Conservation (phyloP, 805 yeast genomes). For the Cyberlindnera americana region DNA sequence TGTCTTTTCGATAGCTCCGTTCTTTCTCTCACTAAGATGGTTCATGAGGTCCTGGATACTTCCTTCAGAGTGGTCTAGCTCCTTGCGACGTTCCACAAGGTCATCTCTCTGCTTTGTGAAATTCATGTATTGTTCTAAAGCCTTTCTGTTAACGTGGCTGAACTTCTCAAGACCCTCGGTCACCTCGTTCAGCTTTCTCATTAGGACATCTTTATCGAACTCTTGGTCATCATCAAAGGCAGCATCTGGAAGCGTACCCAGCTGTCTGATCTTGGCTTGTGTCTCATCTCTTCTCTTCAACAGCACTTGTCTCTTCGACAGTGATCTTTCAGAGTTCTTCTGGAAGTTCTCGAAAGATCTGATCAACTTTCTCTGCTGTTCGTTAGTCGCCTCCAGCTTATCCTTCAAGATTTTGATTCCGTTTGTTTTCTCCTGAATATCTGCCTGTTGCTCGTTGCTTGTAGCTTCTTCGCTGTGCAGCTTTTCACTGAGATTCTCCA, state of each 20-base stretch:
- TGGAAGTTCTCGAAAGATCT: conserved; percentile 58
- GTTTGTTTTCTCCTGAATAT: conserved; percentile 15
- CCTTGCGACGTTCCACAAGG: conserved; percentile 59
- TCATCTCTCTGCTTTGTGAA: conserved; percentile 73
- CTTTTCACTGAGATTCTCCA: conserved; percentile 30
- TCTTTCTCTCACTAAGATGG: conserved; percentile 72
- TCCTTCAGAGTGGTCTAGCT: conserved; percentile 62
- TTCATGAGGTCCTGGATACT: conserved; percentile 71
- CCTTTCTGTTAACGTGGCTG: conserved; percentile 83
- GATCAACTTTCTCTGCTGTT: conserved; percentile 51
- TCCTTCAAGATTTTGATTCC: conserved; percentile 34
- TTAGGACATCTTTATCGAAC: conserved; percentile 45
- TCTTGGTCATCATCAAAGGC: conserved; percentile 44
- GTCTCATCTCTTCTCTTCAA: conserved; percentile 65
- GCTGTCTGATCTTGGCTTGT: conserved; percentile 67
- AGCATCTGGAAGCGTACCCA: conserved; percentile 89
- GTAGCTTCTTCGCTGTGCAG: conserved; percentile 27
- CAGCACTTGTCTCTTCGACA: conserved; percentile 60
- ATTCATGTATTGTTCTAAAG: conserved; percentile 74
- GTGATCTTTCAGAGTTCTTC: conserved; percentile 58
- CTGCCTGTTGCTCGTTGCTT: conserved; percentile 27
- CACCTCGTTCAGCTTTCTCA: conserved; percentile 48
- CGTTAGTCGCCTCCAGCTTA: conserved; percentile 46
- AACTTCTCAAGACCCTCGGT: conserved; percentile 58
- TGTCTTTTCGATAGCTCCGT: conserved; percentile 75